Base-by-base conservation (phyloP, 1,284 basidiomycete genomes). In the Naganishia cerealis region DNA sequence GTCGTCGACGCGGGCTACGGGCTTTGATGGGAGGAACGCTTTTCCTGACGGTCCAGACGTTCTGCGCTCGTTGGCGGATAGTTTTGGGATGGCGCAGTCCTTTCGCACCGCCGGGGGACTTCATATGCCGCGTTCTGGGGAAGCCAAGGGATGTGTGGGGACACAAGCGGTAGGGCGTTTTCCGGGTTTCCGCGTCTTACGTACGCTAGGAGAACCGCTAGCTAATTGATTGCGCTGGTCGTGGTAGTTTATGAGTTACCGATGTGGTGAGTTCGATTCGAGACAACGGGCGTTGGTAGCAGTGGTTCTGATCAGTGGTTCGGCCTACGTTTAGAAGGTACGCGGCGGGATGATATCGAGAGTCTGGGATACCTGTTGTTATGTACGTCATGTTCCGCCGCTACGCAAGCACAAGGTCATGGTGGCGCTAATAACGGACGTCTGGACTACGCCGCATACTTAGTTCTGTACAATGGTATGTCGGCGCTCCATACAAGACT, bases 181-280 rank as follows among this genome's bases (percentile, higher is more conserved):
- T 7, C 13, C 12, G 33, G 42, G 36, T 18, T 18, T 18, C 16
- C 18, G 43, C 7, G 3, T 33, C 29, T 33, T 33, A 3, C 29
- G 29, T 18, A 46, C 6, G 43, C 16, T 46, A 18, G n/a, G 13
- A 18, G 42, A 43, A 4, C 3, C 16, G 43, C 9, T 18, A 18
- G 43, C 43, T n/a, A 16, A n/a, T 18, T 46, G n/a, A 21, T 18
- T 46, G 46, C 21, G n/a, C 46, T 50, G 21, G n/a, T 9, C 3
- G 29, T 33, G 29, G 10, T 21, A 70, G 69, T 70, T 70, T 26
- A 70, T 70, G 69, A 70, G 69, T 40, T 48, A 57, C 24, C 69
- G 69, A 46, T 70, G 68, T 46, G 54, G 68, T 70, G 26, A 38
- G 68, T 57, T 0, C 12, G 1, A 8, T 18, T 24, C 26, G 29